A percentile compares a stretch with the other conserved stretches of the same genome.
Conservation (phyloP, 371 early-diverging fungal species). For the Fennellomyces sp. region DNA sequence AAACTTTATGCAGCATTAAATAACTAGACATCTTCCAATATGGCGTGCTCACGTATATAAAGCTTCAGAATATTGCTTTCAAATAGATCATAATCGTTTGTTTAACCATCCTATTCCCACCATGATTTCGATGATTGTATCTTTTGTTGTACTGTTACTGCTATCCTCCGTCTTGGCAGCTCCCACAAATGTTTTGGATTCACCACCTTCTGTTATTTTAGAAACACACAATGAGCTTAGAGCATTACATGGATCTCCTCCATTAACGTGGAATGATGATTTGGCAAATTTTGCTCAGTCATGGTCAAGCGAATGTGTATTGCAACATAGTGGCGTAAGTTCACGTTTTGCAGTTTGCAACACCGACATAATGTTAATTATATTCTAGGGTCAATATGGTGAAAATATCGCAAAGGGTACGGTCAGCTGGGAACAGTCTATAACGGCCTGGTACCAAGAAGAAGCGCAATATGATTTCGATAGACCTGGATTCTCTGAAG, state of each 20-base stretch:
- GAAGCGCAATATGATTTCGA: slow-evolving; percentile 37
- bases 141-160: no score
- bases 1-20: background rate
- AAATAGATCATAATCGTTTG: no score
- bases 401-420: slow-evolving; percentile 54
- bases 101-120: no score
- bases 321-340: slow-evolving; percentile 2
- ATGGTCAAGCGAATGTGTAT: background rate
- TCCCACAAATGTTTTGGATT: no score
- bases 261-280: background rate
- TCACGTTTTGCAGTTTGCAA: no score
- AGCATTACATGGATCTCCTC: slow-evolving; percentile 1
- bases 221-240: background rate
- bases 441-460: slow-evolving; percentile 52
- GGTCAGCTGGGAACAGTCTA: slow-evolving; percentile 20
- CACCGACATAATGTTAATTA: background rate
- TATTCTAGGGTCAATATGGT: slow-evolving; percentile 24
- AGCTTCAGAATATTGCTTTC: no score
- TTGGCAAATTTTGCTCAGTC: background rate
- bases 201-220: no score
- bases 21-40: no score
- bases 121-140: no score
- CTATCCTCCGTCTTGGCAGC: no score
- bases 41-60: no score
- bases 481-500: slow-evolving; percentile 23